Base-by-base conservation (phyloP, 2,329 filamentous ascomycete genomes). In the Botrytis hyacinthi region DNA sequence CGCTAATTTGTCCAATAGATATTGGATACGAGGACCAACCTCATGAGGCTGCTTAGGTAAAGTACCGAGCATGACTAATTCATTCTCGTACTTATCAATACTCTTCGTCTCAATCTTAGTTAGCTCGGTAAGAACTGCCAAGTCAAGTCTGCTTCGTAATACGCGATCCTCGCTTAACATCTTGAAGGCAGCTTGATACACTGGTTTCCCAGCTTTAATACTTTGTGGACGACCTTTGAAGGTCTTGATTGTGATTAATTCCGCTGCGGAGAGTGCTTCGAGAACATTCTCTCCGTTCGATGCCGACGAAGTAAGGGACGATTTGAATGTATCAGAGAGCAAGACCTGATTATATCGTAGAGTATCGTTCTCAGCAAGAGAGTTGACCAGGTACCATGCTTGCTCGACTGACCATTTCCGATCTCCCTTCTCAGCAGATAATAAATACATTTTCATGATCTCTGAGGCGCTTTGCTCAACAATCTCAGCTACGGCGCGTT, bases 401-500 rank as follows among this genome's bases (percentile, higher is more conserved):
- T 98, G 96, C 80, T 96, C 91, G 7, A 90, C 86, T 0, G 91
- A 93, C 93, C 94, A 98, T 71, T 88, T 88, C 44, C 88, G 87
- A 59, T 86, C 84, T 22, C 82, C 80, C 29, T 82, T 80, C 59
- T 80, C 81, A 26, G 83, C 81, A 69, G 88, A 88, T 79, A 97
- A 85, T 44, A 99, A 88, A 83, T 95, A 98, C 87, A 98, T 94
- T 80, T 97, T 97, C 75, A 97, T 84, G 66, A 98, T 95, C 80
- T 98, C 96, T 0, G 93, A 93, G 0, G 94, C 93, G 29, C 92
- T 92, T 80, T 97, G 94, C 72, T 93, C 91, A 71, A 97, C 92
- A 75, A 99, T 98, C 76, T 97, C 94, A 35, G 90, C 86, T 3
- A 98, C 91, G 4, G 96, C 96, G 77, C 92, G 87, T 76, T 87